Base-by-base conservation (phyloP, 176 grass and related monocot genomes). In the barley (Hordeum vulgare) region DNA sequence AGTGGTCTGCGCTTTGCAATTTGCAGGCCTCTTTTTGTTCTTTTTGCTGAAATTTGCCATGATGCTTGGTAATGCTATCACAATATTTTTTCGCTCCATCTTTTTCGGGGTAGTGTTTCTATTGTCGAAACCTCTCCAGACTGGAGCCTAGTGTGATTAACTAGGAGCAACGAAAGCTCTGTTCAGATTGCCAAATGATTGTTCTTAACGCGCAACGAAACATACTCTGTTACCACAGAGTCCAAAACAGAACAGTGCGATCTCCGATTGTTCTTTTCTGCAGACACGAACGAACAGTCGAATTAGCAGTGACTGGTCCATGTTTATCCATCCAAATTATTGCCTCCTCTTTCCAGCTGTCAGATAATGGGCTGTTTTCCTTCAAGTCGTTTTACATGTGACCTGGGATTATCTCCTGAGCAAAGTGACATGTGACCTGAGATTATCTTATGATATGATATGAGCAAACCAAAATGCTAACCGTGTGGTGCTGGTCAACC, bases 381-480 rank as follows among this genome's bases (percentile, higher is more conserved):
- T 27, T 59, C 5, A 21, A 5, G 33, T 4, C 76, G 54, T 71
- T 35, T 61, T 23, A 23, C 65, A 65, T 42, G 27, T 82, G 84
- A 14, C 29, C 14, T 45, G 31, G 53, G 63, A 11, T 71, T 77
- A 45, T 63, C 72, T 78, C 41, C 75, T 74, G 65, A 47, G 59
- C 45, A 47, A 47, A 47, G 1, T 47, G 45, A 23, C 65, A 65
- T 42, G 27, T 82, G 79, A 14, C 29, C 11, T 47, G 31, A 33
- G 56, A 15, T 71, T 77, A 45, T 63, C 72, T 78, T 54, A 67
- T 78, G 65, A 47, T 77, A 45, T 63, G 64, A 72, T 54, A 67
- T 78, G 65, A 47, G 59, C 10, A 13, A 56, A 20, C 51, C 51
- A 20, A 77, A 83, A 79, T 78, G 59, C 37, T 83, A 79, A 86